phyloP scores from a whole-genome alignment of 1,284 basidiomycete species.

The Cerrena zonata region DNA sequence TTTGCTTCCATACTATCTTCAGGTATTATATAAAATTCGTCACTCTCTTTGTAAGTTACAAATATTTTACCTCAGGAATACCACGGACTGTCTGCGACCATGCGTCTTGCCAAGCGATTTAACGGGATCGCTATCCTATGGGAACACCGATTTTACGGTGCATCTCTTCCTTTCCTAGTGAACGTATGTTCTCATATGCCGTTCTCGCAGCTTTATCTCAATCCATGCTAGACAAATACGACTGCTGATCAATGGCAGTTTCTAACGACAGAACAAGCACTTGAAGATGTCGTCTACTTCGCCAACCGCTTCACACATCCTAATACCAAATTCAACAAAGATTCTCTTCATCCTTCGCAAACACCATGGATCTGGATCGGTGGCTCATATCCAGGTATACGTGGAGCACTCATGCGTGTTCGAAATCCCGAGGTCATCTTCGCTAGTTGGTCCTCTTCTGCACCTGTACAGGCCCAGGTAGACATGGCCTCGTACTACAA shows the following conservation, averaged over 20 bases:
- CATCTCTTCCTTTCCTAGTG: slow-evolving; percentile 46
- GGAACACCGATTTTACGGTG: slow-evolving; percentile 55
- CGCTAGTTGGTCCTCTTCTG: slow-evolving; percentile 46
- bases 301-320: slow-evolving; percentile 37
- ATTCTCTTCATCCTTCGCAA: slow-evolving; percentile 36
- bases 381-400: slow-evolving; percentile 43
- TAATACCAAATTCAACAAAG: not conserved
- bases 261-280: slow-evolving; percentile 51
- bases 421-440: slow-evolving; percentile 43
- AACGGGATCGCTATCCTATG: slow-evolving; percentile 46
- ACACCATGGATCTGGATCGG: slow-evolving; percentile 46
- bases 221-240: slow-evolving; percentile 34
- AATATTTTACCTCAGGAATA: too few species aligned
- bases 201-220: too few species aligned
- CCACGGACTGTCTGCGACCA: slow-evolving; percentile 43
- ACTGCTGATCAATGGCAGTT: slow-evolving; percentile 50
- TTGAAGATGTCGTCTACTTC: slow-evolving; percentile 55
- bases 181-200: slow-evolving; percentile 39
- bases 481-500: slow-evolving; percentile 49
- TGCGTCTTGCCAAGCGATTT: slow-evolving; percentile 43
- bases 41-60: too few species aligned
- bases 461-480: slow-evolving; percentile 44
- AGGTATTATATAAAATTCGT: too few species aligned
- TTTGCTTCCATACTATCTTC: slow-evolving; percentile 42
- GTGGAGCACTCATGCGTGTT: slow-evolving; percentile 36